A percentile compares a stretch with the other conserved stretches of the same genome.
These are phyloP conservation scores for Dalbergia cultrata DNA, from an alignment of 306 rosid species.

Conservation along the genomic window DNA sequence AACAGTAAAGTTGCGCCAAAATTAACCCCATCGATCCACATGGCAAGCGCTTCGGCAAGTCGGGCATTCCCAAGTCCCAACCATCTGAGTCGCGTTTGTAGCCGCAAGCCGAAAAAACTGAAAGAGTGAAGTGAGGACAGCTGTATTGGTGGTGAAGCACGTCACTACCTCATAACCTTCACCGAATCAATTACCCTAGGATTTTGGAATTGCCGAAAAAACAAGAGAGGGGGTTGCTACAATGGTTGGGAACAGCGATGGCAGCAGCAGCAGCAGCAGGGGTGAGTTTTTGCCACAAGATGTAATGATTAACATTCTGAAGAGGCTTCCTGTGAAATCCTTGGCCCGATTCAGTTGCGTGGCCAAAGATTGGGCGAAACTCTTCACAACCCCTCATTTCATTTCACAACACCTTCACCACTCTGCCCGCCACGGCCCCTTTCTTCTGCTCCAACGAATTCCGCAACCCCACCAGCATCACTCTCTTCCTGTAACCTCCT, in stretches of 20 bases:
- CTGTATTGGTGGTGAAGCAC: no score
- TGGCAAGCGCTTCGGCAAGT: no score
- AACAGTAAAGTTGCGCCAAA: no score
- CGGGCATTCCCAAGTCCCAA: no score
- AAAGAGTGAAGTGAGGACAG: no score
- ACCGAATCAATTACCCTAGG: not conserved
- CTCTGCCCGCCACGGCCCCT: not conserved
- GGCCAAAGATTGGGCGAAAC: not conserved
- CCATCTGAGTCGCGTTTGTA: no score
- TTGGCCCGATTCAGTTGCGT: constrained; percentile 33
- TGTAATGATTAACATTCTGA: constrained; percentile 26
- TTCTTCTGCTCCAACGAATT: constrained; percentile 20
- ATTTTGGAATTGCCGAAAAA: not conserved
- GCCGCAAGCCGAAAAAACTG: no score
- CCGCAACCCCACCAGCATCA: not conserved
- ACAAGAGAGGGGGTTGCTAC: not conserved
- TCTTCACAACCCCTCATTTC: constrained; percentile 18
- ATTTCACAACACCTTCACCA: constrained; percentile 10
- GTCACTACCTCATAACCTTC: not conserved
- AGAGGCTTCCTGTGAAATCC: constrained; percentile 41
- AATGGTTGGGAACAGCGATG: not conserved
- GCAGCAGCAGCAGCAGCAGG: no score
- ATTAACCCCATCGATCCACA: no score
- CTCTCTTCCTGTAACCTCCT: not conserved
- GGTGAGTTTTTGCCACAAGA: not conserved